Evolutionary conservation across 2,329 filamentous ascomycete species (phyloP).

Genomic region (Diplodia sapinea): DNA sequence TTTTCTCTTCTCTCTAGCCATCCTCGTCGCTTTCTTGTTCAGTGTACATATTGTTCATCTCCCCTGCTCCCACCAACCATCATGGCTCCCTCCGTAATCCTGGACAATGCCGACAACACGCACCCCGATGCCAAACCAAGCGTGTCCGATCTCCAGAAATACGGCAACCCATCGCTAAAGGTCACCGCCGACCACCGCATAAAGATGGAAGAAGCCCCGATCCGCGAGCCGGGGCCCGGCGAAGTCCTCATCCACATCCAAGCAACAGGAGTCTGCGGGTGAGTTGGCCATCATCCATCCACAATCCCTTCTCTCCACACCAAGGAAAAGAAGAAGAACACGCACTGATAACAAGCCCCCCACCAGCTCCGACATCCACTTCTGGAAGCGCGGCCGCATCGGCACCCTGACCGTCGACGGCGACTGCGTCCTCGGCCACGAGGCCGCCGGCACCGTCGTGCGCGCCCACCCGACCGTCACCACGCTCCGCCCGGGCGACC

Average conservation of each 20-base stretch:
- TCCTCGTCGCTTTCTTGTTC: background rate
- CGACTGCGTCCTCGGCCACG: slow-evolving; percentile 70
- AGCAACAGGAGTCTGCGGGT: slow-evolving; percentile 69
- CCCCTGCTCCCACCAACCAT: background rate
- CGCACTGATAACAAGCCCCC: too few relatives aligned
- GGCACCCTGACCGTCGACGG: slow-evolving; percentile 66
- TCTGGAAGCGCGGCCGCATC: slow-evolving; percentile 70
- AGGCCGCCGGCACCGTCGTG: slow-evolving; percentile 66
- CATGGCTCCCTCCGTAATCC: slow-evolving; percentile 14
- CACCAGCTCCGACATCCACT: slow-evolving; percentile 68
- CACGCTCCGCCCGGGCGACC: slow-evolving; percentile 61
- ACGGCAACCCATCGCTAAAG: slow-evolving; percentile 61
- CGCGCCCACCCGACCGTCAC: slow-evolving; percentile 62
- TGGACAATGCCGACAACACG: background rate
- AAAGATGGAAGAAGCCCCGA: slow-evolving; percentile 63
- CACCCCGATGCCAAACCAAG: background rate
- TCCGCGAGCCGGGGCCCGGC: slow-evolving; percentile 59
- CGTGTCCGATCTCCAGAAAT: slow-evolving; percentile 18
- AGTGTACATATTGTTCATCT: background rate
- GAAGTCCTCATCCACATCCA: slow-evolving; percentile 68
- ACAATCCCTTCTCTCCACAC: too few relatives aligned
- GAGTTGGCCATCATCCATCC: slow-evolving; percentile 33
- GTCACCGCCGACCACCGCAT: slow-evolving; percentile 66
- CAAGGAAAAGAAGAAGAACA: too few relatives aligned
- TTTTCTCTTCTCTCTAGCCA: background rate